Base-by-base conservation (phyloP, 2,329 filamentous ascomycete genomes). In the Coniochaeta pulveracea region DNA sequence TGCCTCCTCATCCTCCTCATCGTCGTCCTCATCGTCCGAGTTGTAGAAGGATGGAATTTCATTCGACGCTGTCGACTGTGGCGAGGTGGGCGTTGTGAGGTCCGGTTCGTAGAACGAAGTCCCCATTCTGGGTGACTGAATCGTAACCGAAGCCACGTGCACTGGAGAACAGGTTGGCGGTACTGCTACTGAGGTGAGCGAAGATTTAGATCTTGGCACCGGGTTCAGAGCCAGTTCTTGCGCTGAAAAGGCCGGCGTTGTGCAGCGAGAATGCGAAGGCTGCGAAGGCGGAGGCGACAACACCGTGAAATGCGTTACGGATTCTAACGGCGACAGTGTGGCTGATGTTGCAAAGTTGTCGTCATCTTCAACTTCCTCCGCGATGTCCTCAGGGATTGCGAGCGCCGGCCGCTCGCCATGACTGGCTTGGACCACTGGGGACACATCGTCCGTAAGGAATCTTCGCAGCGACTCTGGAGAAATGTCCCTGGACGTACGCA, bases 311-410 rank as follows among this genome's bases (percentile, higher is more conserved):
- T 58, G 48, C 15, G 58, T 53, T n/a, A n/a, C n/a, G 18, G 18
- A 12, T 31, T 31, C 28, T n/a, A n/a, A n/a, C 3, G 39, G 56
- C 34, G 72, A 69, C 0, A 62, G 62, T 6, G 52, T 45, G 4
- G 64, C 61, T 1, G 66, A 65, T 4, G 60, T 64, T n/a, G 71
- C 71, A 44, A 78, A 77, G 52, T 76, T 76, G 41, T 75, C 69
- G 43, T 77, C 72, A 39, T 77, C 70, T 32, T 76, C 71, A 27
- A 56, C 56, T 33, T 67, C 64, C 35, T 70, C 68, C 6, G 50
- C 56, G 23, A 62, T 64, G 34, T 67, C 60, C 32, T 66, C 59
- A 2, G 63, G 60, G 15, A 67, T 65, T 24, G 45, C 43, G 16
- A 64, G 41, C 10, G 45, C 45, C 9, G 49, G 49, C 17, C 52